These are phyloP conservation scores for Lactarius indigo DNA, from an alignment of 768 basidiomycete species.

Conservation along the genomic window DNA sequence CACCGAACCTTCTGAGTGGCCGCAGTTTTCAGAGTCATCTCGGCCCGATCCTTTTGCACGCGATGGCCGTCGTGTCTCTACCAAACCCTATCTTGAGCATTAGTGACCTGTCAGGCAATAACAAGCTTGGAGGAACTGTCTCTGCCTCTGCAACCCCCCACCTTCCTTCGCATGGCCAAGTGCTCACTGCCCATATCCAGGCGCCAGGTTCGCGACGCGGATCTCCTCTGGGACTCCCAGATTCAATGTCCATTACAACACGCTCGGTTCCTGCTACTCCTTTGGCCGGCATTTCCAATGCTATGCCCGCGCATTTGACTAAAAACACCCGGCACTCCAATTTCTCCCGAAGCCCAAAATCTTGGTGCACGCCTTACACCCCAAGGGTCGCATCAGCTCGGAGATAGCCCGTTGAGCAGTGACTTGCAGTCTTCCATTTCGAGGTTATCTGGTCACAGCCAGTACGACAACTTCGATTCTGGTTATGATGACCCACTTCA, in stretches of 20 bases:
- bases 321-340: slow-evolving; percentile 71
- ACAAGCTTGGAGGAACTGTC: slow-evolving; percentile 42
- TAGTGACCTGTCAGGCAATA: slow-evolving; percentile 43
- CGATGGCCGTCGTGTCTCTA: slow-evolving; percentile 65
- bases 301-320: slow-evolving; percentile 45
- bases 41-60: slow-evolving; percentile 57
- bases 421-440: slow-evolving; percentile 75
- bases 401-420: slow-evolving; percentile 47
- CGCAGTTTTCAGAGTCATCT: slow-evolving; percentile 74
- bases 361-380: slow-evolving; percentile 61
- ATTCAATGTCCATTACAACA: slow-evolving; percentile 53
- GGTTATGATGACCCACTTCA: slow-evolving; percentile 53
- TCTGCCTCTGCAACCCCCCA: slow-evolving; percentile 66
- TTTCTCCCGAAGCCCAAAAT: slow-evolving; percentile 54
- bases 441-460: slow-evolving; percentile 52
- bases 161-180: slow-evolving; percentile 58
- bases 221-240: slow-evolving; percentile 65
- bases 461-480: slow-evolving; percentile 57
- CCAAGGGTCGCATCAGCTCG: slow-evolving; percentile 41
- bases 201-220: slow-evolving; percentile 63
- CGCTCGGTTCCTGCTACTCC: slow-evolving; percentile 86
- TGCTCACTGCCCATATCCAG: slow-evolving; percentile 35
- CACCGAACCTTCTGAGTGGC: slow-evolving; percentile 86
- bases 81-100: slow-evolving; percentile 70
- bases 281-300: slow-evolving; percentile 50